Percentiles rank a stretch among this genome's conserved stretches.
Evolutionary conservation across 495 filamentous ascomycete genomes (phyloP).

Genomic region (Pyronema omphalodes): DNA sequence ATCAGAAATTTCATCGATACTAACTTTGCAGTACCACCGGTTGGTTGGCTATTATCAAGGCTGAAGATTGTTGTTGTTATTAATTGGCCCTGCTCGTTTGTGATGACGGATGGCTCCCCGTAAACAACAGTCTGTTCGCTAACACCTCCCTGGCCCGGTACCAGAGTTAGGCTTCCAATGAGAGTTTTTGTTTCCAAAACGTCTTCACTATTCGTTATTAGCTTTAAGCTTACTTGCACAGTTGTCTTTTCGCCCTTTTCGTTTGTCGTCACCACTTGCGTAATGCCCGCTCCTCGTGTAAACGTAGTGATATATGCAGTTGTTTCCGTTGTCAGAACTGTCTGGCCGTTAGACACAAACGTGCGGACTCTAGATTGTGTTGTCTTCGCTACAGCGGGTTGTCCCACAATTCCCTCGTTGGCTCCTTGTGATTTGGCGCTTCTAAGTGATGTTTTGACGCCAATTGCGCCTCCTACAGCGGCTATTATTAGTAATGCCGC

Average conservation of each 20-base stretch:
- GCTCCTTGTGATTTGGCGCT: conserved; percentile 7
- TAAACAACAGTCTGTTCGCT: conserved; percentile 6
- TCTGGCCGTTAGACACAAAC: conserved; percentile 10
- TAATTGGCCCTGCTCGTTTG: conserved; percentile 7
- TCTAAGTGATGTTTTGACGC: conserved; percentile 8
- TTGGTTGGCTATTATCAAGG: conserved; percentile 6
- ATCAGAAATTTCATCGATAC: not conserved
- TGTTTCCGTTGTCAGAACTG: conserved; percentile 14
- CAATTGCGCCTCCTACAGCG: conserved; percentile 7
- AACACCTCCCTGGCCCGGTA: not conserved
- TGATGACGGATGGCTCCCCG: conserved; percentile 11
- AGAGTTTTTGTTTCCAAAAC: conserved; percentile 9
- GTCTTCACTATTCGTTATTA: conserved; percentile 14
- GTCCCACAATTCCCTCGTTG: conserved; percentile 8
- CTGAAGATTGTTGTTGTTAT: conserved; percentile 13
- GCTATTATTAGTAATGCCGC: conserved; percentile 5
- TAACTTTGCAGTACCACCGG: not conserved
- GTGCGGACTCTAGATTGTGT: conserved; percentile 13
- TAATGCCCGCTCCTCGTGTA: conserved; percentile 14
- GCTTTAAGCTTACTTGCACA: conserved; percentile 5
- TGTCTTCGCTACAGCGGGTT: conserved; percentile 5
- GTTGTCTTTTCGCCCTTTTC: conserved; percentile 8
- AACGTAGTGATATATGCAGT: conserved; percentile 13
- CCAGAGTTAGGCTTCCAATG: conserved; percentile 8
- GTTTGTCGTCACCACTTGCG: conserved; percentile 10